phyloP scores from a whole-genome alignment of 2,329 filamentous ascomycete genomes.

The Botrytis paeoniae region DNA sequence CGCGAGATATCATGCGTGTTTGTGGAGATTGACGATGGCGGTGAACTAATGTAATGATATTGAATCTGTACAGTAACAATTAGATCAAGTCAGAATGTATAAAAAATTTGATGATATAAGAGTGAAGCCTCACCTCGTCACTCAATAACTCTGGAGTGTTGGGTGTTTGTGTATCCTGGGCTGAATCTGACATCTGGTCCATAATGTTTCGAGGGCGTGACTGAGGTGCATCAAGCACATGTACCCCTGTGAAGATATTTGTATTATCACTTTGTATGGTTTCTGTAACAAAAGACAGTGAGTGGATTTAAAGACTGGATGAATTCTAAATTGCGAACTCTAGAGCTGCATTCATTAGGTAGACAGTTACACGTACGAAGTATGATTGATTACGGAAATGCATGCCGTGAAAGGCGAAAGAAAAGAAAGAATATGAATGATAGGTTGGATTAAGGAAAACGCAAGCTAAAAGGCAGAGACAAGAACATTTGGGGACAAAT shows the following conservation, averaged over 20 bases:
- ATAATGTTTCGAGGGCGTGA: slow-evolving; percentile 13
- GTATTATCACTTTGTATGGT: slow-evolving; percentile 2
- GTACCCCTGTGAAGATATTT: slow-evolving; percentile 21
- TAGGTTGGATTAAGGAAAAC: background rate
- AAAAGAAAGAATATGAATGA: slow-evolving; percentile 14
- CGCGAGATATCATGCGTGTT: slow-evolving; percentile 24
- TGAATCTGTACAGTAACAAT: background rate
- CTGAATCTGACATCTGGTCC: slow-evolving; percentile 17
- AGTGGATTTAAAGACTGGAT: slow-evolving; percentile 9
- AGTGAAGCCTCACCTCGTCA: slow-evolving; percentile 17
- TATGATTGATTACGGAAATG: background rate
- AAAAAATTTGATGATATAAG: background rate
- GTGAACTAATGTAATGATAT: slow-evolving; percentile 17
- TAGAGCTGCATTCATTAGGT: slow-evolving; percentile 13
- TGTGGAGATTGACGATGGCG: slow-evolving; percentile 19
- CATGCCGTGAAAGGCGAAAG: slow-evolving; percentile 11
- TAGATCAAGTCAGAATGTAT: slow-evolving; percentile 4
- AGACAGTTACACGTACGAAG: slow-evolving; percentile 13
- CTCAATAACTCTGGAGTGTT: slow-evolving; percentile 18
- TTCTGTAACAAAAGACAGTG: background rate
- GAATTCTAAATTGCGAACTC: background rate
- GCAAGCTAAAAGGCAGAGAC: background rate
- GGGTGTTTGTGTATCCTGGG: slow-evolving; percentile 17
- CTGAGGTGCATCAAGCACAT: slow-evolving; percentile 19
- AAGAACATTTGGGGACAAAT: background rate